A percentile compares a stretch with the other conserved stretches of the same genome.
Evolutionary conservation across 2,329 filamentous ascomycete genomes (phyloP).

Genomic region (Fusarium liriodendri): DNA sequence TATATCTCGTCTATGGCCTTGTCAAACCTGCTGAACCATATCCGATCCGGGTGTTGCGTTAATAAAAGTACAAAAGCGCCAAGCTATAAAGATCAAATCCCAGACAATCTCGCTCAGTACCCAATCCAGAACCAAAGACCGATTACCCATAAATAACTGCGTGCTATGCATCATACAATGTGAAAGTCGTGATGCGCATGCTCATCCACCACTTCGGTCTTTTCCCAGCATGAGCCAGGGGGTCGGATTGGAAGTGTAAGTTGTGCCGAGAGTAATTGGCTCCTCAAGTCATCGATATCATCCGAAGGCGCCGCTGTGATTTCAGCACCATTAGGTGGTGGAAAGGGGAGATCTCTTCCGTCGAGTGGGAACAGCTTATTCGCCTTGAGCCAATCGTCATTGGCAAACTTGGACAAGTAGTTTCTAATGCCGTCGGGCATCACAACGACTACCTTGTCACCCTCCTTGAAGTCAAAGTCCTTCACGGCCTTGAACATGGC

Average conservation of each 20-base stretch:
- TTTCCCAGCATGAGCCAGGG: background rate
- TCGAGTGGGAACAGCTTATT: constrained; percentile 59
- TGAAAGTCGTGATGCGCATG: background rate
- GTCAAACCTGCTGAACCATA: background rate
- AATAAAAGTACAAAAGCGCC: background rate
- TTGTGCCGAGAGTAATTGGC: background rate
- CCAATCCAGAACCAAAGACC: background rate
- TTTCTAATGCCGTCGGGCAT: constrained; percentile 94
- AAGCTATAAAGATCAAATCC: background rate
- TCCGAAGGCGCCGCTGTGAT: background rate
- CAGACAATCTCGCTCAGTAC: background rate
- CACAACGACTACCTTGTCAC: constrained; percentile 88
- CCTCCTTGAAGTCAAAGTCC: constrained; percentile 78
- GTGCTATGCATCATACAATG: background rate
- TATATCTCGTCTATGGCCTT: background rate
- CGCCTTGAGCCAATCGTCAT: constrained; percentile 97
- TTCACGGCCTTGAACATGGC: constrained; percentile 80
- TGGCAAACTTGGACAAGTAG: constrained; percentile 96
- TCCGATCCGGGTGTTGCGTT: background rate
- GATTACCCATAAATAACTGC: background rate
- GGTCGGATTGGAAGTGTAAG: background rate
- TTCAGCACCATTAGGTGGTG: background rate
- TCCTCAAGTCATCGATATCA: background rate
- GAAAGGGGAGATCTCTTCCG: background rate
- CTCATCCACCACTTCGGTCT: background rate